Conservation (phyloP, 2,329 filamentous ascomycete genomes). For the Thielaviopsis punctulata region DNA sequence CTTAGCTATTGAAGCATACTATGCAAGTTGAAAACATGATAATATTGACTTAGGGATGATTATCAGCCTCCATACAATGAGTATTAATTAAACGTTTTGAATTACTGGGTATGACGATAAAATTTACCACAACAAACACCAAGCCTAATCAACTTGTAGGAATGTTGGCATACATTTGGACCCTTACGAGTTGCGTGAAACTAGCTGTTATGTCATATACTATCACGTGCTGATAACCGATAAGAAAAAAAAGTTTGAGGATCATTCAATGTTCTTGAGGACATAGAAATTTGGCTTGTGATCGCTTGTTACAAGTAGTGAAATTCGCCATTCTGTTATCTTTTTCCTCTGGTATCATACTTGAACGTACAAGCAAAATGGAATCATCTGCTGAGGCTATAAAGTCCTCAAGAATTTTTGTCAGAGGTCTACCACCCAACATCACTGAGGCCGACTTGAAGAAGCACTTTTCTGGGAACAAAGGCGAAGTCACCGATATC, state of each 20-base stretch:
- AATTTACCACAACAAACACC: too few relatives aligned
- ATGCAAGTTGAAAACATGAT: too few relatives aligned
- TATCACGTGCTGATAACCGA: slow-evolving; percentile 13
- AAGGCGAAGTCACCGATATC: slow-evolving; percentile 68
- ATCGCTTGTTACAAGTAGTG: slow-evolving; percentile 6
- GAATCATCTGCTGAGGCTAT: slow-evolving; percentile 18
- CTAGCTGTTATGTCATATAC: not conserved
- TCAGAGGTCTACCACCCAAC: slow-evolving; percentile 71
- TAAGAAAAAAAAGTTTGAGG: slow-evolving; percentile 13
- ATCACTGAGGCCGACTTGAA: slow-evolving; percentile 73
- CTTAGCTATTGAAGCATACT: too few relatives aligned
- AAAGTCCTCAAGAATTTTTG: slow-evolving; percentile 52
- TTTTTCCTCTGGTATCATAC: not conserved
- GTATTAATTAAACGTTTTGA: too few relatives aligned
- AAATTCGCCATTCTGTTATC: not conserved
- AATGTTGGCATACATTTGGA: not conserved
- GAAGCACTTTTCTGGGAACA: slow-evolving; percentile 66
- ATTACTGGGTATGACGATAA: too few relatives aligned
- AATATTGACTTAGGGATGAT: too few relatives aligned
- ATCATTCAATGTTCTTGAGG: not conserved
- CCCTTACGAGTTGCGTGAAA: not conserved
- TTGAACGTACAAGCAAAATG: not conserved
- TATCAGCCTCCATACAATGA: too few relatives aligned
- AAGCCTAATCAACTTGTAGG: too few relatives aligned
- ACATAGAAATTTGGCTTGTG: not conserved